Evolutionary conservation across 2,329 filamentous ascomycete species (phyloP), one percentile per base, ranked within the genome.

Genomic region (Tolypocladium paradoxum): DNA sequence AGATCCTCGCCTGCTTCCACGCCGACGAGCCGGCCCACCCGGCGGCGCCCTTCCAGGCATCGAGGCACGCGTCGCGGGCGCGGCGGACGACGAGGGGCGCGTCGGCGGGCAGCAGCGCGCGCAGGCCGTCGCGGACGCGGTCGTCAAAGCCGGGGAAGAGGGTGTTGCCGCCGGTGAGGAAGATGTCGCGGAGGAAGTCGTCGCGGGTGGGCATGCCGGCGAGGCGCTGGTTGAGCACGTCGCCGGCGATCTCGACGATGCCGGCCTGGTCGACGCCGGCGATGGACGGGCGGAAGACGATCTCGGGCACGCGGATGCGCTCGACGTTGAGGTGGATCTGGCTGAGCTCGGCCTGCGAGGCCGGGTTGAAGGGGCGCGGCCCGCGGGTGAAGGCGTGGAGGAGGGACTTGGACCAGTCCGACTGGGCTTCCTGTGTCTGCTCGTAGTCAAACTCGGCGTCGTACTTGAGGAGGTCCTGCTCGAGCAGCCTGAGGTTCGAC

Each of bases 321-420:
- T 97, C 91, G 52, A 99, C 90, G 68, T 99, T 99, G 58, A 99
- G 82, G 68, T 99, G 93, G 50, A 99, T 75, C 70, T 97, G 92
- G 68, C 90, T 84, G 20, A 83, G 82, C 71, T 99, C 75, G 20
- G 84, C 82, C 61, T 93, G 87, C 54, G 84, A 88, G 53, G 90
- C 83, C 0, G 84, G 73, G 60, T 97, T 87, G 59, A 90, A 95
- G 0, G 92, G 88, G 61, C 90, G 87, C 0, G 91, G 89, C 0
- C 93, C 93, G 52, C 90, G 87, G 37, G 88, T 74, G 71, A 96
- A 99, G 8, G 90, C 88, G 70, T 99, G 93, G 20, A 97, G 74
- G 49, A 96, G 76, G 48, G 84, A 89, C 69, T 93, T 95, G 16
- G 87, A 95, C 93, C 93, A 99, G 74, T 97, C 93, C 31, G 85